Base-by-base conservation (phyloP, 2,329 filamentous ascomycete species). In the Ambrosiella beaveri region DNA sequence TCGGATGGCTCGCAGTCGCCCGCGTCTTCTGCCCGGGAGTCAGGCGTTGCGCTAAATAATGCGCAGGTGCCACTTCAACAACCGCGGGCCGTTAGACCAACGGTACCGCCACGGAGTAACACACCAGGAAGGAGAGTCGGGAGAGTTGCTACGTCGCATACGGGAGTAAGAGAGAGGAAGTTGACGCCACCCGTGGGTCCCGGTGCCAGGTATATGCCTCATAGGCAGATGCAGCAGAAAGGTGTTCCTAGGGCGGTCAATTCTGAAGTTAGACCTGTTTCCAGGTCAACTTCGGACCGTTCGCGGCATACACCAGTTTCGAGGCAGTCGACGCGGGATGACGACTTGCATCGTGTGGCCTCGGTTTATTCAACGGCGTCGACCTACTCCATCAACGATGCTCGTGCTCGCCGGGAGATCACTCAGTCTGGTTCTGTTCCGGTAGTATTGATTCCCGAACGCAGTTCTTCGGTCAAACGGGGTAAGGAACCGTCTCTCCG, bases 391-490 rank as follows among this genome's bases (percentile, higher is more conserved):
- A 68, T 75, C 2, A 73, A 75, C 0, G 82, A 76, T 62, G 70
- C 71, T 7, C 79, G 73, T 63, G 77, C 78, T 3, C 71, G 81
- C n/a, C 74, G 75, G 13, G 78, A 82, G 38, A 69, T 84, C 2
- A 74, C 76, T 71, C 81, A 76, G 62, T 76, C 68, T 57, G 81
- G 80, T 7, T 79, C 72, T 1, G 80, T 84, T 8, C 81, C 81
- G 1, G 80, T 84, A 7, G 73, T 82, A 6, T 72, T 84, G 17
- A 75, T 84, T 55, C 81, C 81, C 6, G 75, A 78, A 58, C 76
- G 81, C 13, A 71, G 68, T 13, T 77, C 79, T 2, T 51, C 47
- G 13, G 68, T 73, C 9, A 75, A 74, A 56, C 71, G 49, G 19
- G 52, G 75, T n/a, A 72, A 71, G 50, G 71, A 78, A 38, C 77